Evolutionary conservation across 768 basidiomycete species (phyloP).

Genomic region (Phylloporus rhodoxanthus): DNA sequence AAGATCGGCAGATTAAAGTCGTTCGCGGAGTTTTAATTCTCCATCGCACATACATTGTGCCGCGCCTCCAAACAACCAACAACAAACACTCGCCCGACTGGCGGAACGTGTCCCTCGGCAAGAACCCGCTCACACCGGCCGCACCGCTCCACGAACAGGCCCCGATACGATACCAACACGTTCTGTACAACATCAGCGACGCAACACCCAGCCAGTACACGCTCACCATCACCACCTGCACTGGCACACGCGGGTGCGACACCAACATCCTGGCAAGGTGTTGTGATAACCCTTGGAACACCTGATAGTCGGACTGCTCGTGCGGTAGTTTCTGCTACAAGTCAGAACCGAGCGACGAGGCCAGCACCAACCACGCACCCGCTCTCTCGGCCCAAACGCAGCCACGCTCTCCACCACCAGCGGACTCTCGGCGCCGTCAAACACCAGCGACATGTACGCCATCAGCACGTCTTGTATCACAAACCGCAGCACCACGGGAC

Average conservation of each 20-base stretch:
- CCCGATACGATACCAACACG: slow-evolving; percentile 51
- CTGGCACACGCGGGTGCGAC: slow-evolving; percentile 44
- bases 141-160: slow-evolving; percentile 59
- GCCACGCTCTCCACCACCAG: slow-evolving; percentile 57
- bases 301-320: slow-evolving; percentile 60
- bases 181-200: slow-evolving; percentile 30
- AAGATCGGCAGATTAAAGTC: slow-evolving; percentile 14
- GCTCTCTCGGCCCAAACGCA: slow-evolving; percentile 71
- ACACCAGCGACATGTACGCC: slow-evolving; percentile 53
- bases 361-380: slow-evolving; percentile 33
- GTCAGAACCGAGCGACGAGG: neutral
- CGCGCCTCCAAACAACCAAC: slow-evolving; percentile 40
- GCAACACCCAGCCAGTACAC: neutral
- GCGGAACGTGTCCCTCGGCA: slow-evolving; percentile 64
- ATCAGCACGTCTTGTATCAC: slow-evolving; percentile 59
- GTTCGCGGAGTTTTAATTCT: slow-evolving; percentile 22
- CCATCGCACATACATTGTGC: slow-evolving; percentile 32
- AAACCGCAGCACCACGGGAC: slow-evolving; percentile 46
- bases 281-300: slow-evolving; percentile 62
- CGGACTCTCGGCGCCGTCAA: slow-evolving; percentile 30
- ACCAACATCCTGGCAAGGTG: slow-evolving; percentile 58
- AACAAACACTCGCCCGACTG: slow-evolving; percentile 55
- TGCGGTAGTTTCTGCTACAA: slow-evolving; percentile 62
- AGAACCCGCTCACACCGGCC: slow-evolving; percentile 57
- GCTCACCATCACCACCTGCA: slow-evolving; percentile 50